phyloP scores from a whole-genome alignment of 2,329 filamentous ascomycete species.

The Beauveria bassiana region DNA sequence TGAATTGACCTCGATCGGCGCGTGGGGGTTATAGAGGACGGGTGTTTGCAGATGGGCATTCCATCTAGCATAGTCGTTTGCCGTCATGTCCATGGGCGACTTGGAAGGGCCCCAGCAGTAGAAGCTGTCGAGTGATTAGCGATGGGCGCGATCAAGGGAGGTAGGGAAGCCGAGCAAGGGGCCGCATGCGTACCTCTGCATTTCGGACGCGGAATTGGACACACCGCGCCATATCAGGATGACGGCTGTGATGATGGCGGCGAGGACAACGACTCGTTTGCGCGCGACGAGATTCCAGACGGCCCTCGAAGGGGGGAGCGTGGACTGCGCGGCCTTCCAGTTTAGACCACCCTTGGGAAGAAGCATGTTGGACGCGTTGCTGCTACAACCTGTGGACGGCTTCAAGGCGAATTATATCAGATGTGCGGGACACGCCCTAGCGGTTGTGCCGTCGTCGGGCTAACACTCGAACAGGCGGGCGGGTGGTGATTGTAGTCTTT shows the following conservation, averaged over 20 bases:
- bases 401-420: background rate
- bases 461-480: background rate
- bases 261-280: constrained; percentile 68
- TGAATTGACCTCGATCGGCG: constrained; percentile 75
- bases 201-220: constrained; percentile 69
- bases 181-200: constrained; percentile 66
- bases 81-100: constrained; percentile 90
- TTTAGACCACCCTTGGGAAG: constrained; percentile 82
- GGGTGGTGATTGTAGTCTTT: background rate
- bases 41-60: constrained; percentile 82
- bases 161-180: background rate
- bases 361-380: constrained; percentile 58
- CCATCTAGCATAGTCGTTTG: constrained; percentile 88
- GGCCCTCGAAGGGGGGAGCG: constrained; percentile 69
- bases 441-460: background rate
- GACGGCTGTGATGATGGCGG: constrained; percentile 62
- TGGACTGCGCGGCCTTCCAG: constrained; percentile 83
- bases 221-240: constrained; percentile 85
- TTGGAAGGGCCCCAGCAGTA: constrained; percentile 95
- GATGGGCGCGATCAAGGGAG: background rate
- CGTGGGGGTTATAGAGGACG: constrained; percentile 93
- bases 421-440: background rate
- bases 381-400: background rate
- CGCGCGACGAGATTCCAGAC: constrained; percentile 63
- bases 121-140: constrained; percentile 52